Evolutionary conservation across 768 basidiomycete species (phyloP).

Genomic region (Mycena latifolia): DNA sequence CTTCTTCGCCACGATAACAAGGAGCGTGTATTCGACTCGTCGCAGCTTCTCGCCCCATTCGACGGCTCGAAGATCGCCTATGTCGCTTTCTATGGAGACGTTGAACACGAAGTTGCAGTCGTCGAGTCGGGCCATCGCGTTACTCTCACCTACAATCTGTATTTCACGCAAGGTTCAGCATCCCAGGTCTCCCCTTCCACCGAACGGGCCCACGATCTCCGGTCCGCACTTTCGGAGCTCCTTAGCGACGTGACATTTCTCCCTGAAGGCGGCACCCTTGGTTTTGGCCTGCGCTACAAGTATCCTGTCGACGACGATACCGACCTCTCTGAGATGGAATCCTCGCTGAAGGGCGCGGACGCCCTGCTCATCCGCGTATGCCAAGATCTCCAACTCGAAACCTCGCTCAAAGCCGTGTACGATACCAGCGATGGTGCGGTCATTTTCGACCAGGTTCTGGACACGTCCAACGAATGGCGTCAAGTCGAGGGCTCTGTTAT

Average conservation of each 20-base stretch:
- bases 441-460: no score
- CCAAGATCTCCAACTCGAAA: no score
- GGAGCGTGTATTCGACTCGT: slow-evolving; percentile 52
- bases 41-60: slow-evolving; percentile 30
- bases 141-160: slow-evolving; percentile 24
- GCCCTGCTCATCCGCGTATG: no score
- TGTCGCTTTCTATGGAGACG: slow-evolving; percentile 25
- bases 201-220: no score
- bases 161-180: no score
- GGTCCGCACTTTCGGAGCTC: slow-evolving; percentile 39
- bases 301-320: slow-evolving; percentile 45
- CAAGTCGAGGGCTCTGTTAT: no score
- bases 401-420: no score
- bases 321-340: not conserved
- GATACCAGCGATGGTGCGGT: no score
- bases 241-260: slow-evolving; percentile 50
- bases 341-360: no score
- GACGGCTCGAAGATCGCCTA: slow-evolving; percentile 18
- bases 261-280: slow-evolving; percentile 53
- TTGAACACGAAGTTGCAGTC: slow-evolving; percentile 13
- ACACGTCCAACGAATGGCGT: no score
- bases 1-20: slow-evolving; percentile 43
- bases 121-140: slow-evolving; percentile 23
- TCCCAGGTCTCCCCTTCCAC: no score
- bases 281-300: slow-evolving; percentile 52